Conservation (phyloP, 2,329 filamentous ascomycete genomes). For the Curvularia lunata region DNA sequence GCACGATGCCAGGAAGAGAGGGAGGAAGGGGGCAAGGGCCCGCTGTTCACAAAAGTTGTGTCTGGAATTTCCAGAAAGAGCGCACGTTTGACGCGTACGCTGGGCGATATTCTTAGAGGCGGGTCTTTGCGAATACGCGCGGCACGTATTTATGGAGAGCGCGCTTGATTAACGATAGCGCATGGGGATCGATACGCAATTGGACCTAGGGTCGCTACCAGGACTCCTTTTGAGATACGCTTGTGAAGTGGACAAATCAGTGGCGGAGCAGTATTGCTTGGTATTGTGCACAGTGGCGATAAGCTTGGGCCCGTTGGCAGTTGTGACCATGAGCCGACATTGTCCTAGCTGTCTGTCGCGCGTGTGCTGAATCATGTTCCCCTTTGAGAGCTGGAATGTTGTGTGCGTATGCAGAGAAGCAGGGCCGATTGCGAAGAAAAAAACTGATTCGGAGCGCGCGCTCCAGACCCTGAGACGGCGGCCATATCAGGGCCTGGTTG, state of each 20-base stretch:
- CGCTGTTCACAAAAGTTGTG: constrained; percentile 6
- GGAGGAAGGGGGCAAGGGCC: background rate
- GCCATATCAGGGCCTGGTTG: constrained; percentile 1
- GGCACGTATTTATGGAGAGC: constrained; percentile 14
- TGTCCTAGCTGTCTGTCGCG: background rate
- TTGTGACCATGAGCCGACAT: background rate
- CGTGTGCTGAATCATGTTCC: background rate
- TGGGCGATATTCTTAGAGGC: constrained; percentile 5
- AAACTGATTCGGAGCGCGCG: background rate
- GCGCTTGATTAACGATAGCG: constrained; percentile 4
- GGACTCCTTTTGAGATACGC: constrained; percentile 8
- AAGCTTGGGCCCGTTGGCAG: background rate
- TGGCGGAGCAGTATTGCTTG: background rate
- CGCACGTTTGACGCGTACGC: constrained; percentile 12
- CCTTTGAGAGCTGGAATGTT: background rate
- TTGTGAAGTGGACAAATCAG: constrained; percentile 5
- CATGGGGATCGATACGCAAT: constrained; percentile 14
- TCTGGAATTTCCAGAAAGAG: background rate
- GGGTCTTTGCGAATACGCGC: constrained; percentile 17
- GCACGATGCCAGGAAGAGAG: background rate
- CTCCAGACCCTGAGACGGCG: background rate
- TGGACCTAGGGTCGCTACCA: constrained; percentile 11
- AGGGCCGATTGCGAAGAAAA: constrained; percentile 1
- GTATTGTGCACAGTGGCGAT: background rate
- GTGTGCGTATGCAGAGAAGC: background rate